A percentile compares a stretch with the other conserved stretches of the same genome.
These are phyloP conservation scores for Triangularia setosa DNA, from an alignment of 2,329 filamentous ascomycete genomes.

Conservation along the genomic window DNA sequence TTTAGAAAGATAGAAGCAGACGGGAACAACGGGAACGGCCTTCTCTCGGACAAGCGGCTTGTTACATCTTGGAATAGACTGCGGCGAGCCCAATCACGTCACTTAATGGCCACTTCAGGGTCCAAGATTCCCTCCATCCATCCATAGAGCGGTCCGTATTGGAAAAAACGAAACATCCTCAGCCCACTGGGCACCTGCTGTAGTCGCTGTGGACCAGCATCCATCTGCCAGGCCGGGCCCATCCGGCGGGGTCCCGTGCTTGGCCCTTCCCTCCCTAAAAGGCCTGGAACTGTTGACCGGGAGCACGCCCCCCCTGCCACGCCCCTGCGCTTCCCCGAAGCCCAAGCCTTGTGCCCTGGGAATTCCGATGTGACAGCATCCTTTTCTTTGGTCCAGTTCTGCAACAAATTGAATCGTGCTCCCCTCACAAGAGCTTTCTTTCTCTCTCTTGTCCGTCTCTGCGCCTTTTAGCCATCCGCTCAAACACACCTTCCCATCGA, in stretches of 20 bases:
- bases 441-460: conserved; percentile 17
- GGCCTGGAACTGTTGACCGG: conserved; percentile 9
- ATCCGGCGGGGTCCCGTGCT: conserved; percentile 7
- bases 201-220: neutral
- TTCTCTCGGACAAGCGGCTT: neutral
- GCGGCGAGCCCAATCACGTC: neutral
- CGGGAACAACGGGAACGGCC: too few species aligned
- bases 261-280: neutral
- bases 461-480: neutral
- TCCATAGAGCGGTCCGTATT: neutral
- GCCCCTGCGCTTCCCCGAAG: conserved; percentile 13
- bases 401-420: neutral
- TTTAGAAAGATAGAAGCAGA: neutral
- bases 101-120: neutral
- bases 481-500: conserved; percentile 4
- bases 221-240: neutral
- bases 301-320: neutral
- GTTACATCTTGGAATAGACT: neutral
- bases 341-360: conserved; percentile 20
- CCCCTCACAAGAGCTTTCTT: conserved; percentile 1
- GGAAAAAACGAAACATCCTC: conserved; percentile 3
- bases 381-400: neutral
- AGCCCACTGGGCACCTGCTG: neutral
- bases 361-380: conserved; percentile 26
- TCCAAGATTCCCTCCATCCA: neutral